Conservation (phyloP, 1,284 basidiomycete genomes). For the Ganoderma boninense region DNA sequence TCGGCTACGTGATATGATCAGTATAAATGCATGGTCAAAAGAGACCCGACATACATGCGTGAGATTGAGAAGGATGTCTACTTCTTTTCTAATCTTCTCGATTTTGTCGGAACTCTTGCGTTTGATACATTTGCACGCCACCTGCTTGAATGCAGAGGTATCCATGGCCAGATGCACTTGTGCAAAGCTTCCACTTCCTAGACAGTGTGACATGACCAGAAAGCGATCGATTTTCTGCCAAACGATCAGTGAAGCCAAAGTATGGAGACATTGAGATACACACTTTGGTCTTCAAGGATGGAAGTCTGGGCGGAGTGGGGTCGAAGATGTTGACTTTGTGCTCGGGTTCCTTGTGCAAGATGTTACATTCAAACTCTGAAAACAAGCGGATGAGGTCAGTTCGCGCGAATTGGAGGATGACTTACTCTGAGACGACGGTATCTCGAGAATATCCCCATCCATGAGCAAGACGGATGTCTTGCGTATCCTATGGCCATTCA, state of each 20-base stretch:
- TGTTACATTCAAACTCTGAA: slow-evolving; percentile 72
- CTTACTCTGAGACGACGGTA: slow-evolving; percentile 70
- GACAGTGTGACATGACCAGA: slow-evolving; percentile 74
- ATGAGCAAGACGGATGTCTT: slow-evolving; percentile 73
- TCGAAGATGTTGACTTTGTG: slow-evolving; percentile 67
- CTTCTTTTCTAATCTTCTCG: slow-evolving; percentile 77
- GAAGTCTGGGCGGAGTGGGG: slow-evolving; percentile 62
- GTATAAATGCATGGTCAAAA: slow-evolving; percentile 10
- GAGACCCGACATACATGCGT: slow-evolving; percentile 62
- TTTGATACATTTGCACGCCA: slow-evolving; percentile 85
- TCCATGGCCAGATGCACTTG: slow-evolving; percentile 82
- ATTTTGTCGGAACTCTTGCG: slow-evolving; percentile 63
- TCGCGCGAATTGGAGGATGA: neutral
- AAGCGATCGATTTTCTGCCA: slow-evolving; percentile 66
- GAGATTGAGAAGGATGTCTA: slow-evolving; percentile 72
- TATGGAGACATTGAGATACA: neutral
- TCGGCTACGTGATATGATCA: slow-evolving; percentile 59
- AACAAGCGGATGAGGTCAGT: slow-evolving; percentile 3
- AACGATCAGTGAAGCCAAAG: neutral
- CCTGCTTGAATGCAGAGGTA: slow-evolving; percentile 67
- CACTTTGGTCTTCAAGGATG: slow-evolving; percentile 57
- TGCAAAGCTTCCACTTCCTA: slow-evolving; percentile 84
- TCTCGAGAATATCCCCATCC: slow-evolving; percentile 74
- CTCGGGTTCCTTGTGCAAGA: slow-evolving; percentile 59
- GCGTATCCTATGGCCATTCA: slow-evolving; percentile 74